phyloP scores from a whole-genome alignment of 1,139 yeast species.

The Nakaseomyces bracarensis region DNA sequence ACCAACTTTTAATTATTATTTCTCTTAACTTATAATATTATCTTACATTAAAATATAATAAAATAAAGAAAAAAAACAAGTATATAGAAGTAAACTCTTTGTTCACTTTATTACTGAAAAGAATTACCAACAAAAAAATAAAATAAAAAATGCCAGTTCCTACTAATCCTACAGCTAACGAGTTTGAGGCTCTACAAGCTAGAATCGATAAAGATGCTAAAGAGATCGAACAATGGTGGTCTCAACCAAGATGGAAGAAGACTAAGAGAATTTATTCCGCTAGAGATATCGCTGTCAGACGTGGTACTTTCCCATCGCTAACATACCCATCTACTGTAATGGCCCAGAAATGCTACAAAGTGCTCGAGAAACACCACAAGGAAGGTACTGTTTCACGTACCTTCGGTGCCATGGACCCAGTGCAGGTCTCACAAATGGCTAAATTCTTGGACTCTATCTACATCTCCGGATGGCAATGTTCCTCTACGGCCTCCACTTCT shows the following conservation, averaged over 20 bases:
- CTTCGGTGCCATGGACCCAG: constrained; percentile 94
- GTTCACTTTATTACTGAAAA: neutral
- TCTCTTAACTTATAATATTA: no score
- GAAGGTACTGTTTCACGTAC: constrained; percentile 77
- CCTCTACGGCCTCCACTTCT: constrained; percentile 93
- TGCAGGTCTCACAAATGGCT: constrained; percentile 95
- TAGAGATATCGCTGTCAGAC: constrained; percentile 81
- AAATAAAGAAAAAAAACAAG: neutral
- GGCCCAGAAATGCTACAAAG: constrained; percentile 70
- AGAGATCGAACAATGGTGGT: constrained; percentile 83
- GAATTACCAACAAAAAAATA: no score
- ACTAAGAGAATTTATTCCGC: constrained; percentile 86
- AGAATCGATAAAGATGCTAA: constrained; percentile 48
- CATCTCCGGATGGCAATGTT: constrained; percentile 98
- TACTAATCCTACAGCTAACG: constrained; percentile 12
- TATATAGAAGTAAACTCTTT: constrained; percentile 4
- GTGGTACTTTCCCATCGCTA: constrained; percentile 59
- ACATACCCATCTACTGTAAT: constrained; percentile 70
- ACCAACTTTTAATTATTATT: no score
- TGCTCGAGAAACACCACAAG: constrained; percentile 64
- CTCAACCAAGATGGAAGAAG: constrained; percentile 80
- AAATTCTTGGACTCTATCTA: constrained; percentile 86
- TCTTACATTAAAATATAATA: no score
- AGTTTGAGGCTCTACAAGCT: constrained; percentile 18
- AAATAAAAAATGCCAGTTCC: constrained; percentile 13